Base-by-base conservation (phyloP, 257 asterid species). In the Agastache rugosa region DNA sequence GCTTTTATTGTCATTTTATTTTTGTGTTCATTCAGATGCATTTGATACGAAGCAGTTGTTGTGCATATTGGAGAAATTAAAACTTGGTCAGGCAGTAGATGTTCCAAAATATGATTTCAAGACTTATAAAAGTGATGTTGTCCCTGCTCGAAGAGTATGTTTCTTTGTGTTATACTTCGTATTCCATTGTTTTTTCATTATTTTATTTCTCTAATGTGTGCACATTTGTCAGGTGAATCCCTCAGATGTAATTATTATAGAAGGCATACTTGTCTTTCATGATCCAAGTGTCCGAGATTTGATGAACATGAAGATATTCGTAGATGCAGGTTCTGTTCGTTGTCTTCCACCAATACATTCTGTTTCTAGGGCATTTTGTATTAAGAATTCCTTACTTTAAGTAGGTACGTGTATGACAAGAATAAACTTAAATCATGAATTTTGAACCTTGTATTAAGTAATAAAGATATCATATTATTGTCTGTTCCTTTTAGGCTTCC, bases 141-240 rank as follows among this genome's bases (percentile, higher is more conserved):
- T 51, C 59, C 59, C 59, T 51, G 59, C 59, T 9, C 3, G 59
- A 51, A 51, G 59, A 51, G 59, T 51, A 51, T 10, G 59, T 51
- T 53, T 53, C 60, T 51, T 51, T 20, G 8, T 48, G 37, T 27
- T 6, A 41, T 56, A 4, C 63, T 56, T 55, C 3, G 11, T 23
- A 12, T 5, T 25, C 4, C 61, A 54, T 22, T 1, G 27, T 54
- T 54, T 54, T 29, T 44, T 17, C 58, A 51, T 7, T 51, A 17
- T 54, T 44, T 7, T 1, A 54, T 54, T 54, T 54, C 61, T 5
- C 22, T 8, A 17, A 51, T 14, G 6, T 19, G 25, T 51, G 59
- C 27, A 51, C 59, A 7, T 51, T 51, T 6, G 7, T 51, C 25
- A 51, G 59, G 59, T 51, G 23, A 51, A 51, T 51, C 59, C 59